Evolutionary conservation across 2,329 filamentous ascomycete genomes (phyloP).

Genomic region (Penicillium sp.): DNA sequence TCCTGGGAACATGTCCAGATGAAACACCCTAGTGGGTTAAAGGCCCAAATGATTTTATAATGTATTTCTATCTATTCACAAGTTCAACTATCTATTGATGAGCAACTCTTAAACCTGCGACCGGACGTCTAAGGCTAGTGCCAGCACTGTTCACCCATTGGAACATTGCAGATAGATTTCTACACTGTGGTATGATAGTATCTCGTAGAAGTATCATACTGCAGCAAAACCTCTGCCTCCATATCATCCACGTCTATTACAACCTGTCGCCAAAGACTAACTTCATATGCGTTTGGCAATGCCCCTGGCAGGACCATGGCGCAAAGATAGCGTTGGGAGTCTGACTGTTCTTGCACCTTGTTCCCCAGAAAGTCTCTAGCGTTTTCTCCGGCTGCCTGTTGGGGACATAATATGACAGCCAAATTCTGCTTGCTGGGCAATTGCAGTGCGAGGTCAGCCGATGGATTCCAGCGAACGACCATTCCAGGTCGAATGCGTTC

Average conservation of each 20-base stretch:
- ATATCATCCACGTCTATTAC: constrained; percentile 34
- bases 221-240: constrained; percentile 40
- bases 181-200: constrained; percentile 35
- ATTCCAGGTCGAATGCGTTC: constrained; percentile 2
- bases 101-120: background rate
- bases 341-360: background rate
- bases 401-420: background rate
- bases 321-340: constrained; percentile 30
- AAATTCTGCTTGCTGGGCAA: background rate
- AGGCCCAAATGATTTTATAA: no score
- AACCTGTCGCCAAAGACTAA: constrained; percentile 39
- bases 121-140: background rate
- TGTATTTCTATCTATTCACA: background rate
- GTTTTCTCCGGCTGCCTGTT: background rate
- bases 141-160: no score
- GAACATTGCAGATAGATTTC: no score
- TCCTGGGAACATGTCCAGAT: no score
- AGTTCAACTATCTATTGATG: background rate
- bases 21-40: no score
- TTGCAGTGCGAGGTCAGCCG: background rate
- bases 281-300: constrained; percentile 36
- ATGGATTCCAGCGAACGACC: background rate
- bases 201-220: constrained; percentile 43
- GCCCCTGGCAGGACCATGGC: constrained; percentile 33
- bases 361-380: background rate